A percentile compares a stretch with the other conserved stretches of the same genome.
phyloP scores from a whole-genome alignment of 352 stramenopile genomes.

The Phytophthora fragariaefolia region DNA sequence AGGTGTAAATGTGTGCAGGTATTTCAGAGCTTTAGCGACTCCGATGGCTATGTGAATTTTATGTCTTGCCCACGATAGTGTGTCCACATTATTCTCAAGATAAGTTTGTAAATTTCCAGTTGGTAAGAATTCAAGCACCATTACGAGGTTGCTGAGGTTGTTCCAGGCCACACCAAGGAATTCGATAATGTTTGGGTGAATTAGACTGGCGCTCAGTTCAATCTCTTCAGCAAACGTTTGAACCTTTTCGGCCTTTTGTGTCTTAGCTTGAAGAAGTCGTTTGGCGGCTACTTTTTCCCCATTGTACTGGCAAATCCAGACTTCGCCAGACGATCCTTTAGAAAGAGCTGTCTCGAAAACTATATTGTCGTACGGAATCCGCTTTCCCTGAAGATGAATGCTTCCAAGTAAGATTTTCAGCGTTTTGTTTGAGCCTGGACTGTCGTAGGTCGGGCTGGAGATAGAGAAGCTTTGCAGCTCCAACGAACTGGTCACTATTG shows the following conservation, averaged over 20 bases:
- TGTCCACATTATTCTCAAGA: slow-evolving; percentile 23
- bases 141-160: slow-evolving; percentile 35
- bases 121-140: slow-evolving; percentile 44
- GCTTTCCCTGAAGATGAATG: slow-evolving; percentile 24
- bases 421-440: slow-evolving; percentile 20
- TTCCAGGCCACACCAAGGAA: slow-evolving; percentile 67
- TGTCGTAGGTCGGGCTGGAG: slow-evolving; percentile 40
- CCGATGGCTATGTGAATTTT: slow-evolving; percentile 58
- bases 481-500: slow-evolving; percentile 29
- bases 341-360: slow-evolving; percentile 20
- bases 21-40: slow-evolving; percentile 40
- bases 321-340: slow-evolving; percentile 47
- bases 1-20: slow-evolving; percentile 34
- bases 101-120: slow-evolving; percentile 31
- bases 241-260: slow-evolving; percentile 38
- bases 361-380: slow-evolving; percentile 31
- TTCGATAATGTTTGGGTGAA: slow-evolving; percentile 53
- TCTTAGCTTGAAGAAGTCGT: slow-evolving; percentile 39
- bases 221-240: slow-evolving; percentile 60
- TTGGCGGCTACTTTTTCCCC: slow-evolving; percentile 51
- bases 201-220: slow-evolving; percentile 53
- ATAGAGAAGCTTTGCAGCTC: slow-evolving; percentile 42
- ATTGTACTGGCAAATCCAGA: slow-evolving; percentile 55
- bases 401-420: slow-evolving; percentile 30
- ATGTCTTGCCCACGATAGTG: slow-evolving; percentile 40